A percentile compares a stretch with the other conserved stretches of the same genome.
Conservation (phyloP, 495 filamentous ascomycete genomes). For the Parathielavia appendiculata region DNA sequence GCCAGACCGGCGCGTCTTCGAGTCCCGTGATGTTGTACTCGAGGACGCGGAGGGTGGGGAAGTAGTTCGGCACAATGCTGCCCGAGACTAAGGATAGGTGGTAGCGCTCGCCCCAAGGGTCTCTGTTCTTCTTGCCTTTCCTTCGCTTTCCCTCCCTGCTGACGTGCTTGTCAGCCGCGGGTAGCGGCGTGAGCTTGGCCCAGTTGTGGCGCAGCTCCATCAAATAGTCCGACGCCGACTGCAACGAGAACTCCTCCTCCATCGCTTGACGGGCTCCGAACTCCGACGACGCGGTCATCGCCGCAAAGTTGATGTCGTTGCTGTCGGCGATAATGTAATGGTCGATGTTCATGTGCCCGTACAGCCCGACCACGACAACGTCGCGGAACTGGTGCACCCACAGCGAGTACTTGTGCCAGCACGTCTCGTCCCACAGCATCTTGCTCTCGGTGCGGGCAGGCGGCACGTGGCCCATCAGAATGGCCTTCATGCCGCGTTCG, state of each 20-base stretch:
- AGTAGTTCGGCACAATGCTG: slow-evolving; percentile 89
- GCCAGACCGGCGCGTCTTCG: slow-evolving; percentile 48
- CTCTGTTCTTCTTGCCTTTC: slow-evolving; percentile 39
- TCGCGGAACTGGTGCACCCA: slow-evolving; percentile 89
- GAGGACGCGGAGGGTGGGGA: slow-evolving; percentile 76
- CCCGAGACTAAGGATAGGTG: slow-evolving; percentile 71
- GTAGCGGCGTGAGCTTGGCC: slow-evolving; percentile 64
- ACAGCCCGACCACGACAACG: slow-evolving; percentile 71
- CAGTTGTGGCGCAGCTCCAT: slow-evolving; percentile 71
- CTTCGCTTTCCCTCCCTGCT: slow-evolving; percentile 26
- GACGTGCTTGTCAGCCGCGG: slow-evolving; percentile 34
- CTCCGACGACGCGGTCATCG: slow-evolving; percentile 42
- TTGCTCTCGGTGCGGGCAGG: slow-evolving; percentile 81
- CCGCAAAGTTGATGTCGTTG: slow-evolving; percentile 58
- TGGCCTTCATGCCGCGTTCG: slow-evolving; percentile 83
- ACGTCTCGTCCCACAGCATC: slow-evolving; percentile 80
- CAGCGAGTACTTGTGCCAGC: slow-evolving; percentile 96
- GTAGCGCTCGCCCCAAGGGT: slow-evolving; percentile 74
- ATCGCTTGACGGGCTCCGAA: slow-evolving; percentile 30
- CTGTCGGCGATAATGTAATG: slow-evolving; percentile 94
- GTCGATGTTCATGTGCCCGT: slow-evolving; percentile 98
- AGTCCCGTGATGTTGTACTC: slow-evolving; percentile 92
- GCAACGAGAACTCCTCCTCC: slow-evolving; percentile 54
- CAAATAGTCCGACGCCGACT: slow-evolving; percentile 71
- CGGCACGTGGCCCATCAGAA: slow-evolving; percentile 90